Conservation (phyloP, 805 yeast species). For the Candida sonorensis region DNA sequence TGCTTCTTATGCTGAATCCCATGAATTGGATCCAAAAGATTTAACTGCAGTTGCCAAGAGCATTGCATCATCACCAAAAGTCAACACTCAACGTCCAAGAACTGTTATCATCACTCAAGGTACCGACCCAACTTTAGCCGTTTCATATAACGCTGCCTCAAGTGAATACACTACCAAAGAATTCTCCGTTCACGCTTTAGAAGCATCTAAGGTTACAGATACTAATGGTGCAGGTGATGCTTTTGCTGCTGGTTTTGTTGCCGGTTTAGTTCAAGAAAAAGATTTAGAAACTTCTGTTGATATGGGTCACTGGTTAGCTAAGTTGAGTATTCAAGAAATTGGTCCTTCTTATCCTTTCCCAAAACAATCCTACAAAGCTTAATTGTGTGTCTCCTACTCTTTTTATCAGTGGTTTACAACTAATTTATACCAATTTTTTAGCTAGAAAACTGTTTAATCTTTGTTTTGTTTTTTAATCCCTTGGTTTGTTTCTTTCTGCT, state of each 20-base stretch:
- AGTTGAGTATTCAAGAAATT: constrained; percentile 81
- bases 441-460: too few relatives aligned
- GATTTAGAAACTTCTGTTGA: constrained; percentile 53
- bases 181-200: constrained; percentile 69
- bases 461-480: too few relatives aligned
- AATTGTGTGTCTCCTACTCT: not conserved
- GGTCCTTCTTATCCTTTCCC: constrained; percentile 94
- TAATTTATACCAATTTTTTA: too few relatives aligned
- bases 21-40: constrained; percentile 55
- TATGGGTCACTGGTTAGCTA: constrained; percentile 96
- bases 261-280: constrained; percentile 76
- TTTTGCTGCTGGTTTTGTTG: constrained; percentile 93
- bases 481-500: too few relatives aligned
- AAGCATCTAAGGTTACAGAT: constrained; percentile 64
- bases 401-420: too few relatives aligned
- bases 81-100: constrained; percentile 61
- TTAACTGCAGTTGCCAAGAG: constrained; percentile 73
- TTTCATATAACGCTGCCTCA: constrained; percentile 43
- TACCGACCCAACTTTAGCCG: constrained; percentile 81
- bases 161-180: constrained; percentile 42
- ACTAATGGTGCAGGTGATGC: constrained; percentile 99
- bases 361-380: constrained; percentile 42
- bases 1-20: constrained; percentile 85
- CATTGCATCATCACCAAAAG: constrained; percentile 75
- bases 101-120: constrained; percentile 95